phyloP scores from a whole-genome alignment of 2,329 filamentous ascomycete genomes.

The Tolypocladium album region DNA sequence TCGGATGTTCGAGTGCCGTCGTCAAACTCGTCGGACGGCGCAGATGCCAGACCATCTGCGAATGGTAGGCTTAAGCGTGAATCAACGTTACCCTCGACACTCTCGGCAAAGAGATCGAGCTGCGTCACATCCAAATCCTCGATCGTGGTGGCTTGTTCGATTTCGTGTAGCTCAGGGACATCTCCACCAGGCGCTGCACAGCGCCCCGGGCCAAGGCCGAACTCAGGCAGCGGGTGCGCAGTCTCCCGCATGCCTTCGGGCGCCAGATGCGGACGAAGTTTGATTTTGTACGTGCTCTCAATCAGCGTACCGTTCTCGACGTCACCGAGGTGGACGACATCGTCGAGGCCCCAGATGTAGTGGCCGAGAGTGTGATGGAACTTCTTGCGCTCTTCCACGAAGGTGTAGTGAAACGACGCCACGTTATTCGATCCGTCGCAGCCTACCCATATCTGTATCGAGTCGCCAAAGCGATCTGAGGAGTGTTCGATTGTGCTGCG shows the following conservation, averaged over 20 bases:
- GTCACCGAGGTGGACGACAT: not conserved
- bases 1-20: not conserved
- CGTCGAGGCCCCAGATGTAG: not conserved
- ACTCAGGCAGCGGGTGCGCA: not conserved
- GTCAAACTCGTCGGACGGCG: not conserved
- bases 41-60: not conserved
- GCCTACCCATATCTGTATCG: not conserved
- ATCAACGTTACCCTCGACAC: no score
- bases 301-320: not conserved
- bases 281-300: not conserved
- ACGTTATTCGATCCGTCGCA: not conserved
- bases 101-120: not conserved
- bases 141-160: not conserved
- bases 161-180: not conserved
- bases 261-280: not conserved
- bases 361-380: not conserved
- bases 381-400: not conserved
- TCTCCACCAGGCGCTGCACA: not conserved
- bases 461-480: not conserved
- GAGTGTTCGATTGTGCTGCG: not conserved
- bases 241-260: not conserved
- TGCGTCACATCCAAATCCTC: not conserved
- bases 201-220: not conserved
- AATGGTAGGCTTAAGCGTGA: not conserved
- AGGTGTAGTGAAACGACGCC: not conserved